Conservation (phyloP, 75 land plant species). For the Ceratopteris richardii region DNA sequence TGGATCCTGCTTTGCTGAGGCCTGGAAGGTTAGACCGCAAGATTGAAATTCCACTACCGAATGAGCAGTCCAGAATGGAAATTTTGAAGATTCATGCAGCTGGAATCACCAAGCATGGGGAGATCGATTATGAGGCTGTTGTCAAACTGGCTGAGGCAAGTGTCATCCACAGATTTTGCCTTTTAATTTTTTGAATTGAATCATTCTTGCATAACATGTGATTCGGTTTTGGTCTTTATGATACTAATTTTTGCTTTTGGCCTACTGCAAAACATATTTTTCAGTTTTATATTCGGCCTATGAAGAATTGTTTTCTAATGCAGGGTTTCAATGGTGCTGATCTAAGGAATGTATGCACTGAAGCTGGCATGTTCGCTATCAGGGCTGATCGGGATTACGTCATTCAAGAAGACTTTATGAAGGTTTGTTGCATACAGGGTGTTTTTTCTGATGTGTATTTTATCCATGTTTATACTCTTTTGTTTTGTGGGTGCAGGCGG, state of each 20-base stretch:
- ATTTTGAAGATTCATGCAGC: conserved; percentile 86
- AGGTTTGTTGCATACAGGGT: conserved; percentile 34
- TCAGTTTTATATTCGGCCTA: too few relatives aligned
- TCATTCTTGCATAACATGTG: too few relatives aligned
- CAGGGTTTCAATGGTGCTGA: conserved; percentile 90
- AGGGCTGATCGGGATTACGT: conserved; percentile 92
- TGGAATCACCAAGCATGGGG: conserved; percentile 87
- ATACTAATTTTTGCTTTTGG: too few relatives aligned
- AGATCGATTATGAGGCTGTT: conserved; percentile 87
- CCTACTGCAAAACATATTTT: too few relatives aligned
- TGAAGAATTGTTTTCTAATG: too few relatives aligned
- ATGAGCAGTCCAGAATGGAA: conserved; percentile 85
- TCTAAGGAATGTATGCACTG: conserved; percentile 83
- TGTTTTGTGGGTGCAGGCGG: conserved; percentile 76
- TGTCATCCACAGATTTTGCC: too few relatives aligned
- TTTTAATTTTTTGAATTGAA: too few relatives aligned
- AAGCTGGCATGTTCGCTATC: conserved; percentile 87
- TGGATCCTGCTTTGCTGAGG: conserved; percentile 83
- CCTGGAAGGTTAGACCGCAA: conserved; percentile 81
- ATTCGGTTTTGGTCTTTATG: too few relatives aligned
- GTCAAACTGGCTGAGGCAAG: conserved; percentile 82
- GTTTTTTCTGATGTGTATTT: neutral
- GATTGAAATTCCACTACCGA: conserved; percentile 85
- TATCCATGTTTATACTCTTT: neutral
- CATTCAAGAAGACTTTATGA: conserved; percentile 91